Base-by-base conservation (phyloP, 768 basidiomycete species). In the Suillus plorans region DNA sequence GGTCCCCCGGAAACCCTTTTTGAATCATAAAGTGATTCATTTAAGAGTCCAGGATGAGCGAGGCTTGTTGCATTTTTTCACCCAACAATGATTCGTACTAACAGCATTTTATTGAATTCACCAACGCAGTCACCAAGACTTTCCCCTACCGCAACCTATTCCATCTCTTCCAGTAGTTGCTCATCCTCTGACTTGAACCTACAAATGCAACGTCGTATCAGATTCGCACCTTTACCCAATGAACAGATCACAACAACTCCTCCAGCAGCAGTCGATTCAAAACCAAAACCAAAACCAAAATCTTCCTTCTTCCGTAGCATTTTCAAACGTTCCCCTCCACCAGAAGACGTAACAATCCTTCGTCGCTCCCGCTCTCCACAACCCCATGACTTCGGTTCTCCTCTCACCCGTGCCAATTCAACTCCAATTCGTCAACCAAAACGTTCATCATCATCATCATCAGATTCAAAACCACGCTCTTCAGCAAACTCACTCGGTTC, bases 151-250 rank as follows among this genome's bases (percentile, higher is more conserved):
- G 31, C 64, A 52, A n/a, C 18, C 22, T 16, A 63, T 4, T 61
- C 67, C 8, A 64, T 66, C 0, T 61, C 60, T 0, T 67, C 69
- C 42, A 41, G 41, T 13, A 59, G 25, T 3, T 41, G 61, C 4
- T 42, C 59, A 2, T 62, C 61, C 5, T 42, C 61, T 0, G 58
- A 58, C 4, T 18, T 58, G 25, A 39, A 58, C 8, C 8, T 37
- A 13, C 36, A 58, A 22, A 34, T 16, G 7, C 39, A 69, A 12
- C 76, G 72, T 34, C 74, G 69, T 42, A 94, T 95, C 65, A 86
- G 91, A 66, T 95, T 95, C 67, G 94, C 94, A 0, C 94, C 94
- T 1, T 84, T 95, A 20, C 94, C 94, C 1, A 31, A 31, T 31
- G 89, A 91, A 69, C 90, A 84, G 60, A 82, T 66, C 67, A 20